Conservation (phyloP, 805 yeast species). For the Yarrowia sp. region DNA sequence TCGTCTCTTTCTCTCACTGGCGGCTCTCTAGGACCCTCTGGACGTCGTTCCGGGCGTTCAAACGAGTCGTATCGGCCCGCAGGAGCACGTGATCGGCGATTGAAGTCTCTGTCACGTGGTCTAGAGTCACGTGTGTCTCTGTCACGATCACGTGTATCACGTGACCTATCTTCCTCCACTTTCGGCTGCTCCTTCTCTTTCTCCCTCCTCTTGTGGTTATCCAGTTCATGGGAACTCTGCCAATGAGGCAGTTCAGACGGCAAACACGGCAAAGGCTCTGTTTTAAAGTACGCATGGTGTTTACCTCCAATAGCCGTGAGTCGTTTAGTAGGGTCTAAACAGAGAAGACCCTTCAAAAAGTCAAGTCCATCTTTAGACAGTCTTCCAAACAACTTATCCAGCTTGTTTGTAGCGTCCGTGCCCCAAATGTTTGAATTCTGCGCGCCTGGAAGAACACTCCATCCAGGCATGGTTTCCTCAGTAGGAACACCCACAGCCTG, state of each 20-base stretch:
- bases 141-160: background rate
- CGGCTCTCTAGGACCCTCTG: background rate
- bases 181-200: background rate
- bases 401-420: slow-evolving; percentile 12
- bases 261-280: slow-evolving; percentile 61
- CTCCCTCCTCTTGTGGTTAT: slow-evolving; percentile 37
- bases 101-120: background rate
- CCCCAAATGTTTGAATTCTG: slow-evolving; percentile 30
- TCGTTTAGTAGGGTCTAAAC: slow-evolving; percentile 69
- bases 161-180: background rate
- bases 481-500: slow-evolving; percentile 78
- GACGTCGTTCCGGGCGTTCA: background rate
- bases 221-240: slow-evolving; percentile 89
- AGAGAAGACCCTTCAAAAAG: slow-evolving; percentile 59
- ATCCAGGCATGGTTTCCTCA: slow-evolving; percentile 59
- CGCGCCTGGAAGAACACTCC: slow-evolving; percentile 52
- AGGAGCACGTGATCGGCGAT: background rate
- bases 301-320: slow-evolving; percentile 78
- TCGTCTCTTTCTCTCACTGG: background rate
- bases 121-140: background rate
- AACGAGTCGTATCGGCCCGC: background rate
- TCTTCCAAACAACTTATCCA: background rate
- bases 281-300: slow-evolving; percentile 63
- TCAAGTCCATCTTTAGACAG: slow-evolving; percentile 29
- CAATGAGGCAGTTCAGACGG: slow-evolving; percentile 61